Conservation (phyloP, 2,329 filamentous ascomycete genomes). For the Talaromyces sp. region DNA sequence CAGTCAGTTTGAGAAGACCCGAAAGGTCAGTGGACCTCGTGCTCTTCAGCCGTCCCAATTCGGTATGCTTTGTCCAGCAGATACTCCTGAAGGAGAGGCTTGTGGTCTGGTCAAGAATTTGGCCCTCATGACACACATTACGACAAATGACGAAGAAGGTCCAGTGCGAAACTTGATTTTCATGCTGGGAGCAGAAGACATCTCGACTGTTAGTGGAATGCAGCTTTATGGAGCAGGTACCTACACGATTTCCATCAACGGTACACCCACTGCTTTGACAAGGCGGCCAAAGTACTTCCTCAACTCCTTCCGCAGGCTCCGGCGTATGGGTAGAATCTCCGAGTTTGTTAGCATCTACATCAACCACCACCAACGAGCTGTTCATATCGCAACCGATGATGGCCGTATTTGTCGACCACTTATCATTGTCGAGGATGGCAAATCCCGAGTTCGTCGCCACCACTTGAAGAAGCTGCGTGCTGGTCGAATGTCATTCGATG, state of each 20-base stretch:
- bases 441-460: constrained; percentile 75
- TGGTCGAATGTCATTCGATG: constrained; percentile 86
- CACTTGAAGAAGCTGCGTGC: constrained; percentile 81
- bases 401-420: constrained; percentile 94
- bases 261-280: constrained; percentile 87
- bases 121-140: constrained; percentile 98
- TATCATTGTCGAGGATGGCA: constrained; percentile 88
- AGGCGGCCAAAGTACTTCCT: constrained; percentile 84
- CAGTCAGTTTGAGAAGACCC: constrained; percentile 97
- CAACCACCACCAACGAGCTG: constrained; percentile 86
- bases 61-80: constrained; percentile 95
- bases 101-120: constrained; percentile 98
- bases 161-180: constrained; percentile 87
- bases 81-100: constrained; percentile 97
- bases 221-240: constrained; percentile 83
- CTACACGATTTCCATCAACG: constrained; percentile 93
- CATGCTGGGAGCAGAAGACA: constrained; percentile 80
- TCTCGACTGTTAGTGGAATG: constrained; percentile 76
- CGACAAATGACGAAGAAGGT: constrained; percentile 90
- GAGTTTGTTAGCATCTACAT: constrained; percentile 97
- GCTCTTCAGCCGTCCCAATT: constrained; percentile 97
- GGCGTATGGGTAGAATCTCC: constrained; percentile 87
- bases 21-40: constrained; percentile 93
- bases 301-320: constrained; percentile 79
- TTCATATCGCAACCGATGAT: constrained; percentile 96